Conservation (phyloP, 2,329 filamentous ascomycete species). For the Moelleriella libera region DNA sequence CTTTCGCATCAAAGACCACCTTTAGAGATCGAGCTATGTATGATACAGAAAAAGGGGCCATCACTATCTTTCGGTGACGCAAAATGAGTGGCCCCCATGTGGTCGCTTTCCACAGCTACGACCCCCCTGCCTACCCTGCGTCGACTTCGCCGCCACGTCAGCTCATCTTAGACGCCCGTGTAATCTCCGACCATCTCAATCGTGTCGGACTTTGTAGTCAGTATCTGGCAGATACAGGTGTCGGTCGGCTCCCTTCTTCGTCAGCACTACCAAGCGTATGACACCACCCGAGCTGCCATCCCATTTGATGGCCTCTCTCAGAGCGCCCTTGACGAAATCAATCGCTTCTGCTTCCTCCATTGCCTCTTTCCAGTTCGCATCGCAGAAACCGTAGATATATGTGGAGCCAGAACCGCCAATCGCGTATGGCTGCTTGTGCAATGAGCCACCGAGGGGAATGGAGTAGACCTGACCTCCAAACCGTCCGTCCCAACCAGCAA, state of each 20-base stretch:
- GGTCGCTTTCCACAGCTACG: too few species aligned
- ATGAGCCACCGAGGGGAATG: constrained; percentile 87
- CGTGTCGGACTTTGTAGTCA: constrained; percentile 54
- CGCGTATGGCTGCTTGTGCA: constrained; percentile 93
- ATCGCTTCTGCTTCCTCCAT: constrained; percentile 91
- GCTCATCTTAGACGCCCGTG: too few species aligned
- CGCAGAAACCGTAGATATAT: constrained; percentile 98
- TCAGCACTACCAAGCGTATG: constrained; percentile 94
- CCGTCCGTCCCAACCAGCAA: constrained; percentile 92
- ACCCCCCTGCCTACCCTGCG: too few species aligned
- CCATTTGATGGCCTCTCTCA: constrained; percentile 97
- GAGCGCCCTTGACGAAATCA: constrained; percentile 78
- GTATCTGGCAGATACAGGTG: constrained; percentile 94
- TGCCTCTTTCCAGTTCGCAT: constrained; percentile 85
- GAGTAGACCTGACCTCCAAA: constrained; percentile 96
- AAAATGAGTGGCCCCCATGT: neutral
- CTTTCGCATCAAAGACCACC: neutral
- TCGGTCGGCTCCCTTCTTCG: constrained; percentile 73
- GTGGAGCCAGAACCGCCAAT: constrained; percentile 96
- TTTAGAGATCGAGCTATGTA: neutral
- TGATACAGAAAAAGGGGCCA: neutral
- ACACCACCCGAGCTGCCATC: constrained; percentile 97
- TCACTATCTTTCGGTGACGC: neutral
- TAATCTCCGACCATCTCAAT: neutral
- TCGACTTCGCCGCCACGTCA: too few species aligned